Evolutionary conservation across 106 monocot genomes (phyloP).

Genomic region (Cymbidium sinense): DNA sequence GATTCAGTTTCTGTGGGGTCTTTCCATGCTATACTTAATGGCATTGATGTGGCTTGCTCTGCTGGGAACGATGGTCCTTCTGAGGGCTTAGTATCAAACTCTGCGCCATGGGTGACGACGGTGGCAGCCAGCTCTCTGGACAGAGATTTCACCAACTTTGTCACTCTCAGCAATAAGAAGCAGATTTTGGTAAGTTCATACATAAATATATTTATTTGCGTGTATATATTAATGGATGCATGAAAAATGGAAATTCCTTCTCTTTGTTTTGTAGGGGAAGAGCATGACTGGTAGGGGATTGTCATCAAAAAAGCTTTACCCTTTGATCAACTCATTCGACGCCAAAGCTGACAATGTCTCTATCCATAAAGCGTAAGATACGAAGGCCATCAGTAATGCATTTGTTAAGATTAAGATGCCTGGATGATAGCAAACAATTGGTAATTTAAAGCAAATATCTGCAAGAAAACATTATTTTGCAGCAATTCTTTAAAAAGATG

Average conservation of each 20-base stretch:
- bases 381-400: no score
- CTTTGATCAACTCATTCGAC: constrained; percentile 23
- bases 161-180: constrained; percentile 23
- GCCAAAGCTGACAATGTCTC: constrained; percentile 11
- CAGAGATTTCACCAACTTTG: constrained; percentile 12
- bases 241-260: background rate
- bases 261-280: constrained; percentile 18
- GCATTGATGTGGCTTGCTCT: constrained; percentile 27
- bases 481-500: no score
- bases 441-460: no score
- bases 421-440: no score
- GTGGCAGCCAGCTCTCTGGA: constrained; percentile 30
- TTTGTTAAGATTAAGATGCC: no score
- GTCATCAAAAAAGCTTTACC: constrained; percentile 22
- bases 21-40: constrained; percentile 23
- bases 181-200: constrained; percentile 4
- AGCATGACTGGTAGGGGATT: constrained; percentile 18
- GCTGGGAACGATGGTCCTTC: constrained; percentile 22
- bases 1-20: constrained; percentile 25
- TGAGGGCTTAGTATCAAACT: constrained; percentile 6
- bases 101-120: constrained; percentile 23
- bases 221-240: background rate
- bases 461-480: no score
- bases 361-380: constrained; percentile 19
- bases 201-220: no score